These are phyloP conservation scores for Nannochloropsis gaditana DNA, from an alignment of 108 stramenopile genomes.

Conservation along the genomic window DNA sequence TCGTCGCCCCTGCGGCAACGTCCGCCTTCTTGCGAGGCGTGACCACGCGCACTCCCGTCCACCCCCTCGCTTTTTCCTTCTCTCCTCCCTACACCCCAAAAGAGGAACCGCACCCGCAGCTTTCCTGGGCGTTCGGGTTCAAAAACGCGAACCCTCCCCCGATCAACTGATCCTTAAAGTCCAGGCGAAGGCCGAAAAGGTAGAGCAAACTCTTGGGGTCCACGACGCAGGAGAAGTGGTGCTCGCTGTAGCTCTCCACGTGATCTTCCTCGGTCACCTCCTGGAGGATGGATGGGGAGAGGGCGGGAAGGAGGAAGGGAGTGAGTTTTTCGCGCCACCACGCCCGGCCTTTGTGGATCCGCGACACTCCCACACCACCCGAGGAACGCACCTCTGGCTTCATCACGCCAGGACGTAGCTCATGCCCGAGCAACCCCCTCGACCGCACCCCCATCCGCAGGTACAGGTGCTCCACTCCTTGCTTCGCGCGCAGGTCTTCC, in stretches of 20 bases:
- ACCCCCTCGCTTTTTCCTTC: not conserved
- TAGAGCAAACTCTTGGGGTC: conserved; percentile 87
- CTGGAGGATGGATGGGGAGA: conserved; percentile 25
- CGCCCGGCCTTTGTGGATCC: too few relatives aligned
- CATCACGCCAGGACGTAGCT: conserved; percentile 84
- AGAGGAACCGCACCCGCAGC: conserved; percentile 85
- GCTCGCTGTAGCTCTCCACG: conserved; percentile 60
- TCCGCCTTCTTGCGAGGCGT: too few relatives aligned
- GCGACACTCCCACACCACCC: not conserved
- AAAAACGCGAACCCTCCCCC: conserved; percentile 91
- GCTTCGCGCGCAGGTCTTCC: conserved; percentile 30
- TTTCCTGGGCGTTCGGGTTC: conserved; percentile 94
- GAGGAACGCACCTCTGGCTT: conserved; percentile 47
- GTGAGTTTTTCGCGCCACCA: too few relatives aligned
- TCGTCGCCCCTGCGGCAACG: not conserved
- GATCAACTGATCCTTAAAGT: conserved; percentile 84
- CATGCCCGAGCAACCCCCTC: conserved; percentile 84
- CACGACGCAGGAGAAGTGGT: conserved; percentile 75
- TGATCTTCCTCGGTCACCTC: conserved; percentile 74
- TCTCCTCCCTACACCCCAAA: conserved; percentile 69
- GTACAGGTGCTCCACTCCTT: conserved; percentile 24
- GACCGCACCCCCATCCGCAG: conserved; percentile 91
- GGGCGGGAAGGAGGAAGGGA: not conserved
- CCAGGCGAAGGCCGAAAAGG: conserved; percentile 87
- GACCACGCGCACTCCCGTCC: not conserved